Evolutionary conservation across 495 filamentous ascomycete genomes (phyloP).

Genomic region (Lophiotrema nucula): DNA sequence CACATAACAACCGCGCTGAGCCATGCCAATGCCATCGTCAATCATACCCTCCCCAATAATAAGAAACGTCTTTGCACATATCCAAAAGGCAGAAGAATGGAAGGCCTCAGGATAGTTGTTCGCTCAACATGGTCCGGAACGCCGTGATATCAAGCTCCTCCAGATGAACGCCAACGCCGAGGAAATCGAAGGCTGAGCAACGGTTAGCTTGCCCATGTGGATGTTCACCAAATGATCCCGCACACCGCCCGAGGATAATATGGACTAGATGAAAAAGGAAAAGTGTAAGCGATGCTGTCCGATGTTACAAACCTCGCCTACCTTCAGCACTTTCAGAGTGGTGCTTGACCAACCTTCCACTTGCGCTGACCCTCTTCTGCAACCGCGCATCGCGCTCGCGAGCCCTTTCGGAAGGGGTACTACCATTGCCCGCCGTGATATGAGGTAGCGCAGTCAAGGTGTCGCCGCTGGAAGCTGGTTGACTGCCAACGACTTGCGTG

Average conservation of each 20-base stretch:
- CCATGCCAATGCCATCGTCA: conserved; percentile 18
- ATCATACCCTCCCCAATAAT: too few species aligned
- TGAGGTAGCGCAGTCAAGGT: conserved; percentile 35
- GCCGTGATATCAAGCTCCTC: too few species aligned
- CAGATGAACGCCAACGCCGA: too few species aligned
- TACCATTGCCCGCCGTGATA: conserved; percentile 36
- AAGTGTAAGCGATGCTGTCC: conserved; percentile 12
- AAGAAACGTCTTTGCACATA: too few species aligned
- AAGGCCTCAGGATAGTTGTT: too few species aligned
- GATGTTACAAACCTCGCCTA: conserved; percentile 25
- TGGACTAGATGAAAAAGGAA: conserved; percentile 20
- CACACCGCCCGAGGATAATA: too few species aligned
- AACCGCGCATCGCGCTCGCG: conserved; percentile 35
- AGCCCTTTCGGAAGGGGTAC: conserved; percentile 32
- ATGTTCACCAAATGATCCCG: too few species aligned
- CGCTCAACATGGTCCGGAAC: too few species aligned
- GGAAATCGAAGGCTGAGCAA: too few species aligned
- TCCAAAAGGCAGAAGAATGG: too few species aligned
- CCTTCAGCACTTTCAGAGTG: conserved; percentile 20
- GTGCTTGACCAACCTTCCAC: conserved; percentile 33
- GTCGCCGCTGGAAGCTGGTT: conserved; percentile 24
- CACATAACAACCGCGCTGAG: background rate
- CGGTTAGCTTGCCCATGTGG: conserved; percentile 13
- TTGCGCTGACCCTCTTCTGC: conserved; percentile 36
- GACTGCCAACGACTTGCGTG: too few species aligned